Percentiles rank a stretch among this genome's conserved stretches.
These are phyloP conservation scores for Yarrowia deformans DNA, from an alignment of 805 yeast species.

Conservation along the genomic window DNA sequence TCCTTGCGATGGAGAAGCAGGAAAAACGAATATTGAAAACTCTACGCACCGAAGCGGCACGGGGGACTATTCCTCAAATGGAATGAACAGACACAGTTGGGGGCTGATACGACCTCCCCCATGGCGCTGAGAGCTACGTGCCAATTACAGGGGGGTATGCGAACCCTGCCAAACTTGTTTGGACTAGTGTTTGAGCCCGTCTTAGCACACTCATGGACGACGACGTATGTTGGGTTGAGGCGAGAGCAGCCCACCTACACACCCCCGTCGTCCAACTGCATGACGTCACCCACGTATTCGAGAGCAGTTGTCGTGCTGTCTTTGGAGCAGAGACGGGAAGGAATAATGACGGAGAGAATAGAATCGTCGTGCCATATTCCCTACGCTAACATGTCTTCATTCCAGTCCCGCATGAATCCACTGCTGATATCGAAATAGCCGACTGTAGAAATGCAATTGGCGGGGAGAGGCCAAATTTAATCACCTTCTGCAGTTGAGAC, in stretches of 20 bases:
- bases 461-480: constrained; percentile 1
- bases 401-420: no score
- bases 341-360: no score
- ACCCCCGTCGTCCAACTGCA: no score
- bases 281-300: no score
- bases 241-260: no score
- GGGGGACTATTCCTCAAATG: neutral
- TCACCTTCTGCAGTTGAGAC: neutral
- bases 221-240: no score
- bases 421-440: neutral
- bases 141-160: neutral
- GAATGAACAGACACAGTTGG: neutral
- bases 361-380: no score
- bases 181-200: neutral
- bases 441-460: neutral
- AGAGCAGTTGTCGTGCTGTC: no score
- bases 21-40: neutral
- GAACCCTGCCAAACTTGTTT: neutral
- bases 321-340: no score
- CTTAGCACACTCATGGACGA: no score
- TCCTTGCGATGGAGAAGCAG: neutral
- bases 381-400: no score
- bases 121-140: neutral
- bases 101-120: neutral
- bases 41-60: neutral